Base-by-base conservation (phyloP, 164 flowering plant species). In the Nelumbo lutea region DNA sequence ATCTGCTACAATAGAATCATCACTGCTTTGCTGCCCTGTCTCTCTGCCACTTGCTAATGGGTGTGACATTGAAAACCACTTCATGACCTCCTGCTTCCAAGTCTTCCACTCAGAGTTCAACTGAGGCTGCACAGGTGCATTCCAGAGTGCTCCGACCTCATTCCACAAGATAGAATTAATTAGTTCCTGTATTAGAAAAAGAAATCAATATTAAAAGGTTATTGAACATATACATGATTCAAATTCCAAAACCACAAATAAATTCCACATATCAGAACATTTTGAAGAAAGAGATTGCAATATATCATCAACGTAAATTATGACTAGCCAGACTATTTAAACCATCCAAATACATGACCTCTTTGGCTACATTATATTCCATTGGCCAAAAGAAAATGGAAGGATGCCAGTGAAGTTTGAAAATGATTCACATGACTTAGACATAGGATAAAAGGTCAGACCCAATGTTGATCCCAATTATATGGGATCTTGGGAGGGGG, bases 21-120 rank as follows among this genome's bases (percentile, higher is more conserved):
- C 88, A 78, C 58, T 56, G 41, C 51, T 68, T 46, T 56, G 79
- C 67, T 77, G 87, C 65, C 79, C 89, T 11, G 65, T 40, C 42
- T 80, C 88, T 66, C 70, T 82, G 65, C 68, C 66, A 66, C 45
- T 63, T 14, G 82, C 59, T 41, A 77, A 45, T 50, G 88, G 85
- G 78, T 83, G 73, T 62, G 91, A 86, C 27, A 73, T 79, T 14
- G 95, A 81, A 62, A 90, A 88, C 87, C 84, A 83, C 75, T 93
- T 89, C 85, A 83, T 82, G 55, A 75, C 89, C 76, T 96, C 98
- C 42, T 86, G 87, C 83, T 90, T 93, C 92, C 96, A 87, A 61
- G 84, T 87, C 79, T 76, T 91, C 96, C 92, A 88, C 68, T 88
- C 95, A 56, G 91, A 78, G 67, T 78, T 81, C 70, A 81, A 64